Conservation (phyloP, 805 yeast species). For the Candida pseudoglaebosa region DNA sequence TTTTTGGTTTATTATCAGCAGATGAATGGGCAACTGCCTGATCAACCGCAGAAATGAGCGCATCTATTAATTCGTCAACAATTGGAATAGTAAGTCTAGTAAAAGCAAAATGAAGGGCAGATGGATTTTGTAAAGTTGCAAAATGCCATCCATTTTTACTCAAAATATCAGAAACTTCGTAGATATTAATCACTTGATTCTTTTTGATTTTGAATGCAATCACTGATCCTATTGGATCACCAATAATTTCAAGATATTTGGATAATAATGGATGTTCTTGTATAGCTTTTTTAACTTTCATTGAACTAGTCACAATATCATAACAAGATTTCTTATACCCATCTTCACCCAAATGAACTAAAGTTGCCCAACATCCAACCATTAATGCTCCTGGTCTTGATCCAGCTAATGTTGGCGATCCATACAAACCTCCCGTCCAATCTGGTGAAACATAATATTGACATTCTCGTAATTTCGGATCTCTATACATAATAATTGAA, state of each 20-base stretch:
- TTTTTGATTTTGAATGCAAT: constrained; percentile 62
- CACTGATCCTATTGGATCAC: constrained; percentile 84
- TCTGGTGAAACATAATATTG: constrained; percentile 82
- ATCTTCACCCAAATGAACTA: constrained; percentile 74
- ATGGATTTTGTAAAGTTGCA: constrained; percentile 79
- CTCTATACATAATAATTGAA: constrained; percentile 85
- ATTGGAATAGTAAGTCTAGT: constrained; percentile 66
- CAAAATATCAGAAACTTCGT: constrained; percentile 72
- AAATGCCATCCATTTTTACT: constrained; percentile 82
- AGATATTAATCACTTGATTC: constrained; percentile 52
- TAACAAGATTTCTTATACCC: constrained; percentile 71
- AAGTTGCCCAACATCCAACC: constrained; percentile 98
- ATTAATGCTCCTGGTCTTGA: constrained; percentile 95
- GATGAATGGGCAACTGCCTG: constrained; percentile 24
- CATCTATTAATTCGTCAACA: constrained; percentile 55
- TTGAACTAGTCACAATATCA: constrained; percentile 65
- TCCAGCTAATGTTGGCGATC: constrained; percentile 95
- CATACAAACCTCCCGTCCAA: constrained; percentile 95
- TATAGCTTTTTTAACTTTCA: constrained; percentile 47
- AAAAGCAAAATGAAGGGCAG: constrained; percentile 87
- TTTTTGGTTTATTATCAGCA: constrained; percentile 14
- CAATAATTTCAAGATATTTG: constrained; percentile 64
- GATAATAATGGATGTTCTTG: constrained; percentile 39
- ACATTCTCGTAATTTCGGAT: constrained; percentile 58
- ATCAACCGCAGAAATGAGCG: constrained; percentile 43